Percentiles rank a stretch among this genome's conserved stretches.
These are phyloP conservation scores for Aspergillus arachidicola DNA, from an alignment of 2,329 filamentous ascomycete species.

Conservation along the genomic window DNA sequence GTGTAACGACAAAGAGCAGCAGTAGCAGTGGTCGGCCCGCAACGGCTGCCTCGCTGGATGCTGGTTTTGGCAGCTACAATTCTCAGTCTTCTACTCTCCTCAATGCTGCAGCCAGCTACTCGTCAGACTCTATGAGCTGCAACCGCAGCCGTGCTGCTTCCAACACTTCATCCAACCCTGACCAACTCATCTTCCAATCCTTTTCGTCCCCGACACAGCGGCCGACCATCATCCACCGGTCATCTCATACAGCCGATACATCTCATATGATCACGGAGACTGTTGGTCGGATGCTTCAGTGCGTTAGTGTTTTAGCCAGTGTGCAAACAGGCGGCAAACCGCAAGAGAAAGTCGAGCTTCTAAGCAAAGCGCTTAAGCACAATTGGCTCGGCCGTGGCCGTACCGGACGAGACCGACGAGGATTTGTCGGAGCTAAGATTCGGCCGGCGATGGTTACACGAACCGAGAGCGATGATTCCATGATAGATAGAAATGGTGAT, in stretches of 20 bases:
- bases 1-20: conserved; percentile 45
- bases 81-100: conserved; percentile 78
- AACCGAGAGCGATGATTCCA: conserved; percentile 29
- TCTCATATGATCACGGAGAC: conserved; percentile 86
- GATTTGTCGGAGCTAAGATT: conserved; percentile 75
- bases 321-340: conserved; percentile 72
- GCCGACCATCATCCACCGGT: conserved; percentile 37
- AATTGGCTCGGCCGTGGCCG: conserved; percentile 94
- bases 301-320: conserved; percentile 84
- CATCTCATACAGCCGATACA: conserved; percentile 39
- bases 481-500: conserved; percentile 19
- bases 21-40: conserved; percentile 60
- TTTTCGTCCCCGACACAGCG: conserved; percentile 42
- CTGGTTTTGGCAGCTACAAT: conserved; percentile 75
- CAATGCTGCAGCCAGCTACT: conserved; percentile 62
- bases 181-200: conserved; percentile 47
- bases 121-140: conserved; percentile 53
- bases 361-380: conserved; percentile 86
- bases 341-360: conserved; percentile 76
- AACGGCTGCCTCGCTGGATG: conserved; percentile 76
- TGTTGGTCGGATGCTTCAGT: conserved; percentile 93
- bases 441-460: conserved; percentile 35
- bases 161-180: conserved; percentile 68
- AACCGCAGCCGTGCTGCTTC: conserved; percentile 79
- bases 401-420: conserved; percentile 84